Base-by-base conservation (phyloP, 768 basidiomycete genomes). In the Kwoniella europaea region DNA sequence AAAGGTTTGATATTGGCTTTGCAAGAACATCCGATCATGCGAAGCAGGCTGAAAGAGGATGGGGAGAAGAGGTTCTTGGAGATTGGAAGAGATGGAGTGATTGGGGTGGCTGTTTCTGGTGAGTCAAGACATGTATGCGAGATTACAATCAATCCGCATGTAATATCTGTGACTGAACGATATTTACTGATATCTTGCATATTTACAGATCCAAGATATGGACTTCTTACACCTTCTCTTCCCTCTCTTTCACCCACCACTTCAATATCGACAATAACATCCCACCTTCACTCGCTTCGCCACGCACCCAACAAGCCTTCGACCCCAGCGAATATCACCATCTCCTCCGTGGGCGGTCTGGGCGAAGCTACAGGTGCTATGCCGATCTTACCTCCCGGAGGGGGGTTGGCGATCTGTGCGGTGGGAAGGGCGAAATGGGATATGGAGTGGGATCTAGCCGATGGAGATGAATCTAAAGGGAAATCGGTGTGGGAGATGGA, bases 101-200 rank as follows among this genome's bases (percentile, higher is more conserved):
- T 81, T n/a, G 78, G 76, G 10, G 65, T 81, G 0, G 80, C 80
- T 20, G 80, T 81, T 4, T 79, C 78, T 55, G 80, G 79, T 79
- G 57, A 68, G 76, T 65, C 29, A n/a, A n/a, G n/a, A n/a, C n/a
- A n/a, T n/a, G n/a, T n/a, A n/a, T n/a, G n/a, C n/a, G n/a, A n/a
- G n/a, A n/a, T n/a, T n/a, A n/a, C n/a, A n/a, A n/a, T n/a, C n/a
- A n/a, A n/a, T n/a, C n/a, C n/a, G n/a, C n/a, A n/a, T n/a, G n/a
- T n/a, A n/a, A n/a, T n/a, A n/a, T n/a, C n/a, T n/a, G n/a, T n/a
- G n/a, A n/a, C n/a, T n/a, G 29, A 29, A 29, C 29, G 29, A 29
- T 29, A 0, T 29, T 29, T 18, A 24, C 22, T n/a, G 12, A 12
- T 18, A 59, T 29, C 12, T 6, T 27, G 29, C 24, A 2, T 24